Evolutionary conservation across 1,139 yeast species (phyloP), one percentile per base, ranked within the genome.

Genomic region (Debaryomyces udenii): DNA sequence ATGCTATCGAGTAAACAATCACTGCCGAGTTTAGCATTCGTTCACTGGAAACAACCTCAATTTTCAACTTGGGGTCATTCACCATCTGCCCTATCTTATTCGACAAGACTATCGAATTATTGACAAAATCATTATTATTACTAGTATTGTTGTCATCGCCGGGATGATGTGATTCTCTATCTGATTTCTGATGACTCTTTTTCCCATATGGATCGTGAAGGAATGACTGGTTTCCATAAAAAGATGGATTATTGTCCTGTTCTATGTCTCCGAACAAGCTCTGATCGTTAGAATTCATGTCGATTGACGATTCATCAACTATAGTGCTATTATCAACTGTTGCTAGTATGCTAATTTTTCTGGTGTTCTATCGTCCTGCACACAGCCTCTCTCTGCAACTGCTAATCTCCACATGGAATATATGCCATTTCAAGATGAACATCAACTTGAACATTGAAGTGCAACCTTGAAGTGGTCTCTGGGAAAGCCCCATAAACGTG

Each of bases 231-330:
- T 55, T 61, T 18, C 71, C 73, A 49, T 69, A 73, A 45, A 72
- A 66, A 27, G 75, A 71, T 14, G 78, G 78, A 46, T 73, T 73
- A 55, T 73, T 73, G 51, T 73, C 78, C 51, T 72, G 76, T 47
- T 73, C 78, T 37, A 72, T 69, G 47, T 70, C 76, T 43, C 61
- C 68, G 44, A 65, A 65, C 40, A 56, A 43, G 37, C 49, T 51
- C 27, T 48, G 53, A 24, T 45, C 46, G 35, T 44, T 38, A 9
- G 47, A 37, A 37, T 39, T 44, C 47, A 44, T 44, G 33, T 31
- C 13, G 52, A 45, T 6, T 38, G 9, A 31, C 48, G 13, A 42
- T 41, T 24, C 55, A 51, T 28, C 49, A 20, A 6, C 17, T 27
- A n/a, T 23, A 14, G n/a, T 23, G 27, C 35, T 32, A 18, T 27